Evolutionary conservation across 371 early-diverging fungal genomes (phyloP), one percentile per base, ranked within the genome.

Genomic region (Saksenaea oblongispora): DNA sequence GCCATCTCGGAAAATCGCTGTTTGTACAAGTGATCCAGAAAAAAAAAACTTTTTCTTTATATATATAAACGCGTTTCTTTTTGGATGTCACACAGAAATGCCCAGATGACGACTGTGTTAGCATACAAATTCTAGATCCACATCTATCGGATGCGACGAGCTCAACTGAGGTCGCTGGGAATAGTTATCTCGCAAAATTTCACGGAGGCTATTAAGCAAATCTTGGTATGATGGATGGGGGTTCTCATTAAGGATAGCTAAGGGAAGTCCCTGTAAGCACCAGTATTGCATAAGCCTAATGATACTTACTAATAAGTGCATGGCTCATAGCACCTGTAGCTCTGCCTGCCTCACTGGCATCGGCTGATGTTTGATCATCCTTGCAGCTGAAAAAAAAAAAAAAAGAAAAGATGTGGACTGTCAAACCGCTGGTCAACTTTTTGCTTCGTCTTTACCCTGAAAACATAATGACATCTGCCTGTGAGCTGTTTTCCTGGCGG

Each of bases 341-440:
- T 27, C 78, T 76, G 1, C 84, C 83, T 58, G 80, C 73, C 47
- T 81, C 82, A 5, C 70, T 70, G 14, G 94, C 80, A 74, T 96
- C 96, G 1, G 95, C 94, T 2, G 90, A 90, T 1, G 95, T 95
- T 71, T 95, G 95, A 60, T 74, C 79, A 67, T 96, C 97, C 70
- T 91, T 92, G 75, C 95, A 95, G 8, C 73, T 47, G 11, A 9
- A 47, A 47, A 17, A 47, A 2, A n/a, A n/a, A n/a, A n/a, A n/a
- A n/a, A n/a, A n/a, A n/a, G n/a, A n/a, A n/a, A n/a, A n/a, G n/a
- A n/a, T n/a, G n/a, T n/a, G n/a, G n/a, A n/a, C n/a, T n/a, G n/a
- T n/a, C n/a, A n/a, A 5, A 13, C 1, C 41, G 22, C 14, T 37
- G 27, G 22, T 9, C 36, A 35, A 10, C 18, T n/a, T 22, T 39